A percentile compares a stretch with the other conserved stretches of the same genome.
Conservation (phyloP, 352 stramenopile species). For the Achlya hypogyna region DNA sequence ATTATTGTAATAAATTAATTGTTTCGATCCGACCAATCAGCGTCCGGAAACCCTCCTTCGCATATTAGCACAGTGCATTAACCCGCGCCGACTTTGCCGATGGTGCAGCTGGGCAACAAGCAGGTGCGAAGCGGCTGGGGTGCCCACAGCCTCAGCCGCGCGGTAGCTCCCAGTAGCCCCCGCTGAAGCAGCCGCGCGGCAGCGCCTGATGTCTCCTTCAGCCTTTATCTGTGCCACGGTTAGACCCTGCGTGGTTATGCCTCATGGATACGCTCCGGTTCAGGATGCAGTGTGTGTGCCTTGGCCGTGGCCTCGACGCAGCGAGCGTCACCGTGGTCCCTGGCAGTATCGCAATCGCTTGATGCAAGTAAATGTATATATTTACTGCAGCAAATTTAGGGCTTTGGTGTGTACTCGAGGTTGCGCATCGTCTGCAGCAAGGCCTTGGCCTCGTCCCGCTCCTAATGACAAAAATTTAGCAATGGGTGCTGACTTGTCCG, state of each 20-base stretch:
- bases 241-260: not conserved
- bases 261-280: not conserved
- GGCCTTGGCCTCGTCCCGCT: slow-evolving; percentile 78
- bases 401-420: not conserved
- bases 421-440: slow-evolving; percentile 62
- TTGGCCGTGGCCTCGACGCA: not conserved
- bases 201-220: too few species aligned
- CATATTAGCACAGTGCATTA: not conserved
- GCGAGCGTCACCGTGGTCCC: not conserved
- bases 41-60: not conserved
- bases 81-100: too few species aligned
- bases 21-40: not conserved
- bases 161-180: too few species aligned
- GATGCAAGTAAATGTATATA: not conserved
- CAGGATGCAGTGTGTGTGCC: not conserved
- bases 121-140: too few species aligned
- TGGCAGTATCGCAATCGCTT: not conserved
- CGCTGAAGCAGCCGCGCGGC: too few species aligned
- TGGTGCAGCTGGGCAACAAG: too few species aligned
- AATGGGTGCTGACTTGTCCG: not conserved
- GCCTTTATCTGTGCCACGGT: too few species aligned
- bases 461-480: slow-evolving; percentile 13
- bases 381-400: not conserved
- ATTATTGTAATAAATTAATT: too few species aligned
- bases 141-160: too few species aligned